Conservation (phyloP, 257 asterid genomes). For the Solanum chaucha region DNA sequence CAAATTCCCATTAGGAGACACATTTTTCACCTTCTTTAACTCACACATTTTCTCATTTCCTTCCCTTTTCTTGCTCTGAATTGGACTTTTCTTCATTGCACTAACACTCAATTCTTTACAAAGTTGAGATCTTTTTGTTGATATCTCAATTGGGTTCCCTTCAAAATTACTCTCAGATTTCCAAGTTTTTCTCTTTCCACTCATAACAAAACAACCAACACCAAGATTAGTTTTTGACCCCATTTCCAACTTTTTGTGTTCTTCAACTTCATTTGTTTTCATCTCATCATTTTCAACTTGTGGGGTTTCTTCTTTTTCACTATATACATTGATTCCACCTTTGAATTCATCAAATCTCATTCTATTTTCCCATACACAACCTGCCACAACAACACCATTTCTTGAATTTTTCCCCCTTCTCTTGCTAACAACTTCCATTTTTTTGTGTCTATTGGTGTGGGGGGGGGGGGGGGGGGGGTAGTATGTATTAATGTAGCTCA, state of each 20-base stretch:
- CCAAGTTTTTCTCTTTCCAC: conserved; percentile 70
- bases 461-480: not conserved
- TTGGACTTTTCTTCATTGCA: conserved; percentile 34
- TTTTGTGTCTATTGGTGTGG: too few species aligned
- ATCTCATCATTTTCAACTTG: conserved; percentile 3
- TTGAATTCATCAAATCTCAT: conserved; percentile 60
- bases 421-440: conserved; percentile 34
- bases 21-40: not conserved
- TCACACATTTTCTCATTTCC: not conserved
- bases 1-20: not conserved
- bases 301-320: conserved; percentile 8
- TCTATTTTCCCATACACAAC: conserved; percentile 87
- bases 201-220: not conserved
- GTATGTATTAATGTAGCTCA: conserved; percentile 16
- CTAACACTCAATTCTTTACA: conserved; percentile 20
- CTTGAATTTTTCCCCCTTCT: conserved; percentile 43
- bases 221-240: conserved; percentile 32
- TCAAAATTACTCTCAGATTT: conserved; percentile 40
- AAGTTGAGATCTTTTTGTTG: conserved; percentile 48
- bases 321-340: conserved; percentile 63
- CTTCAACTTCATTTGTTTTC: conserved; percentile 4
- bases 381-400: conserved; percentile 33
- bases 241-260: conserved; percentile 16
- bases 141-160: conserved; percentile 48
- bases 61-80: conserved; percentile 15